Conservation (phyloP, 208 protist species). For the Trypanosoma platydactyli region DNA sequence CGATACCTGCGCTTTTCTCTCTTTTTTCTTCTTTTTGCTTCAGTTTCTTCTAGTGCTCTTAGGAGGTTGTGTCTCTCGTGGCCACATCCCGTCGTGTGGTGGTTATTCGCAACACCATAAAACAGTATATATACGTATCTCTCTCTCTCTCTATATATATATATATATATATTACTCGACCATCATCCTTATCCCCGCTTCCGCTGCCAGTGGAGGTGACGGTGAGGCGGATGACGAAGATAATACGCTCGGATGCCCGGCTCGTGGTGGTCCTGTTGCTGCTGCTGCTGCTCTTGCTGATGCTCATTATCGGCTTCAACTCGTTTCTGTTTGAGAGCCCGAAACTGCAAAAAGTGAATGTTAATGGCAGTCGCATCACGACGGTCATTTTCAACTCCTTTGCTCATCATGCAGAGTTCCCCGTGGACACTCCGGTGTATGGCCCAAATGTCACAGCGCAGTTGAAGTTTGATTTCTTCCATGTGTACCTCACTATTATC, state of each 20-base stretch:
- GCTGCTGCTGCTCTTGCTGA: constrained; percentile 32
- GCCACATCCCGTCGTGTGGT: no score
- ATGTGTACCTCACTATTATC: constrained; percentile 23
- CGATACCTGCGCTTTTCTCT: not conserved
- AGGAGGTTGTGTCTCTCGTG: no score
- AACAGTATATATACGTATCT: no score
- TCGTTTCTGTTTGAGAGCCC: constrained; percentile 38
- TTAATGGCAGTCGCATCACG: constrained; percentile 32
- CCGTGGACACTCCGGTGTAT: constrained; percentile 10
- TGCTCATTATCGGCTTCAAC: constrained; percentile 31
- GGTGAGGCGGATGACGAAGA: not conserved
- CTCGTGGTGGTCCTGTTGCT: constrained; percentile 32
- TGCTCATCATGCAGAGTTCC: constrained; percentile 9
- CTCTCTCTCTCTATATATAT: no score
- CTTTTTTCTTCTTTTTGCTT: not conserved
- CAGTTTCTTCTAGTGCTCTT: not conserved
- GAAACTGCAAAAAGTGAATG: constrained; percentile 28
- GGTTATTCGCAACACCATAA: no score
- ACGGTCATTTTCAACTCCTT: constrained; percentile 4
- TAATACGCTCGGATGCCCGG: constrained; percentile 1
- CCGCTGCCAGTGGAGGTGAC: no score
- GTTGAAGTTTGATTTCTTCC: constrained; percentile 34
- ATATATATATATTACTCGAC: no score
- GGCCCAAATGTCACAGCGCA: constrained; percentile 38
- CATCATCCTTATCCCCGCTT: no score